Percentiles rank a stretch among this genome's conserved stretches.
Conservation (phyloP, 2,329 filamentous ascomycete species). For the Waltergamsia citrina region DNA sequence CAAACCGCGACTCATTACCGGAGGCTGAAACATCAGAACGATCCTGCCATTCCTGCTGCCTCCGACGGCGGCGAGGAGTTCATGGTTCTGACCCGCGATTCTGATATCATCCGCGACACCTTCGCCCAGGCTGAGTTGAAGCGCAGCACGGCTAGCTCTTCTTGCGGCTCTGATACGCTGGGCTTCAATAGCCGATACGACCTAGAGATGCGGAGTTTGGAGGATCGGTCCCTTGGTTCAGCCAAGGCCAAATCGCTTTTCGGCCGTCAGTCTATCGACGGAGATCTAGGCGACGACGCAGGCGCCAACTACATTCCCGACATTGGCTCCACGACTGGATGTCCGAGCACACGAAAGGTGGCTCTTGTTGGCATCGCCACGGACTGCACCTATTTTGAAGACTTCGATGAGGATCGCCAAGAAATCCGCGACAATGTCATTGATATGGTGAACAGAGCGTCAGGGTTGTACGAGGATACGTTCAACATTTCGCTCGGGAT, state of each 20-base stretch:
- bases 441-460: slow-evolving; percentile 74
- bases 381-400: slow-evolving; percentile 77
- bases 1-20: slow-evolving; percentile 67
- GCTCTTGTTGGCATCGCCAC: slow-evolving; percentile 87
- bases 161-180: slow-evolving; percentile 68
- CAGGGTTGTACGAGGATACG: slow-evolving; percentile 75
- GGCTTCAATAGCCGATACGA: slow-evolving; percentile 71
- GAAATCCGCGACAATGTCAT: slow-evolving; percentile 66
- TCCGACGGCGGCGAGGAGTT: slow-evolving; percentile 53
- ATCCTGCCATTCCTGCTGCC: slow-evolving; percentile 51
- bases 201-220: slow-evolving; percentile 32
- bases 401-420: slow-evolving; percentile 57
- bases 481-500: slow-evolving; percentile 95
- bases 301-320: slow-evolving; percentile 63
- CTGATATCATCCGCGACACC: slow-evolving; percentile 53
- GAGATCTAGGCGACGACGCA: slow-evolving; percentile 59
- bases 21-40: slow-evolving; percentile 59
- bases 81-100: slow-evolving; percentile 90
- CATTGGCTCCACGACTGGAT: slow-evolving; percentile 78
- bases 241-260: slow-evolving; percentile 59
- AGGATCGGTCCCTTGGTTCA: slow-evolving; percentile 34
- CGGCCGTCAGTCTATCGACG: slow-evolving; percentile 63
- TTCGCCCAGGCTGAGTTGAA: slow-evolving; percentile 5
- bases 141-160: slow-evolving; percentile 42
- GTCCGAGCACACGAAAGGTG: slow-evolving; percentile 81